Percentiles rank a stretch among this genome's conserved stretches.
phyloP scores from a whole-genome alignment of 768 basidiomycete species.

The Pilatotrama ljubarskyi region DNA sequence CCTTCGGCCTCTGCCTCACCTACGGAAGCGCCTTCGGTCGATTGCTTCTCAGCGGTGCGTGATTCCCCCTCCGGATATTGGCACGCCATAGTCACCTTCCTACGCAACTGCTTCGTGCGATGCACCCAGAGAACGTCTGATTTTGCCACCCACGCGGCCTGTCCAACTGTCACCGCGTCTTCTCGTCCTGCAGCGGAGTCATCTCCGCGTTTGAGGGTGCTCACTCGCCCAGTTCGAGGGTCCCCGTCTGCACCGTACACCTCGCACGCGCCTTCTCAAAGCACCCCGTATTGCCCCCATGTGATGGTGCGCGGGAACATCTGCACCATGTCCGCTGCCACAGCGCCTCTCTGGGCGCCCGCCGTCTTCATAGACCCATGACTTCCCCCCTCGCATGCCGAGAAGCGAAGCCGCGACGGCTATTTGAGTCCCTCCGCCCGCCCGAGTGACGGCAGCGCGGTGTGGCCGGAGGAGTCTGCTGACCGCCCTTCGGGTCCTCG shows the following conservation, averaged over 20 bases:
- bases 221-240: not conserved
- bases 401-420: slow-evolving; percentile 11
- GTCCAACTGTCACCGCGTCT: not conserved
- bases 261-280: not conserved
- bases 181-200: not conserved
- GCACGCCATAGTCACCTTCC: not conserved
- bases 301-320: not conserved
- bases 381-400: slow-evolving; percentile 5
- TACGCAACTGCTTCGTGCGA: not conserved
- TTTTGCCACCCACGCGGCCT: not conserved
- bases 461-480: not conserved
- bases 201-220: not conserved
- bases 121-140: not conserved
- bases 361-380: slow-evolving; percentile 1
- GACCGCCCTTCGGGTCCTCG: not conserved
- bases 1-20: too few relatives aligned
- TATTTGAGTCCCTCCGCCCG: not conserved
- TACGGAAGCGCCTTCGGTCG: not conserved
- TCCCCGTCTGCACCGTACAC: not conserved
- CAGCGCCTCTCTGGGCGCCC: not conserved
- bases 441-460: slow-evolving; percentile 6
- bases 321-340: not conserved
- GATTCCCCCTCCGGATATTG: not conserved
- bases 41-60: not conserved
- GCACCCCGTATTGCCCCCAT: not conserved